Base-by-base conservation (phyloP, 2,329 filamentous ascomycete genomes). In the Colletotrichum sojae region DNA sequence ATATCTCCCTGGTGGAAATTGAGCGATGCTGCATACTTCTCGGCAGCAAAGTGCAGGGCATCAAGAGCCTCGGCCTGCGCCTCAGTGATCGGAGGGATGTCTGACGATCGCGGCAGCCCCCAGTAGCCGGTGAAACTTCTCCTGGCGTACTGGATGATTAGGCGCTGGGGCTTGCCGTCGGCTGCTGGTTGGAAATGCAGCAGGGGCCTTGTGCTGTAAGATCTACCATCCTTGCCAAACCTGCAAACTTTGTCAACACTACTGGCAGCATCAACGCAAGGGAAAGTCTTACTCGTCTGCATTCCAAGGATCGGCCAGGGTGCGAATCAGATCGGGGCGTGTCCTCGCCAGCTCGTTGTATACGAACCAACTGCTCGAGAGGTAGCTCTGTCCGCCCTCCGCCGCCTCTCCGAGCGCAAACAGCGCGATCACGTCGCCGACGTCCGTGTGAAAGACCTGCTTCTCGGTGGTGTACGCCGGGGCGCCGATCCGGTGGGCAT, bases 391-490 rank as follows among this genome's bases (percentile, higher is more conserved):
- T 1, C 90, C 89, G 0, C 90, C 90, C 45, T 78, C 76, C 2
- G 80, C 78, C 0, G 83, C 83, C 0, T 88, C 85, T 10, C 83
- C 83, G 18, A 90, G 82, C 1, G 85, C 85, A 55, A 89, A 86
- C 6, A 91, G 79, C 2, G 86, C 85, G 20, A 92, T 83, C 2
- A 91, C 81, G 72, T 92, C 89, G 9, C 89, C 84, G 0, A 76
- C 74, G 72, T 91, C 89, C 0, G 87, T 91, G 75, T 91, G 90
- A 73, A 91, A 91, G 6, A 86, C 84, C 75, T 89, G 89, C 74
- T 89, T 89, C 64, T 90, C 88, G 0, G 85, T 81, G 0, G 88
- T 90, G 75, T 89, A 90, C 0, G 88, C 86, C 0, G 88, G 88
- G 1, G 84, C 83, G 2, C 88, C 87, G 55, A 91, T 90, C 16